Base-by-base conservation (phyloP, 495 filamentous ascomycete species). In the Tricharina praecox region DNA sequence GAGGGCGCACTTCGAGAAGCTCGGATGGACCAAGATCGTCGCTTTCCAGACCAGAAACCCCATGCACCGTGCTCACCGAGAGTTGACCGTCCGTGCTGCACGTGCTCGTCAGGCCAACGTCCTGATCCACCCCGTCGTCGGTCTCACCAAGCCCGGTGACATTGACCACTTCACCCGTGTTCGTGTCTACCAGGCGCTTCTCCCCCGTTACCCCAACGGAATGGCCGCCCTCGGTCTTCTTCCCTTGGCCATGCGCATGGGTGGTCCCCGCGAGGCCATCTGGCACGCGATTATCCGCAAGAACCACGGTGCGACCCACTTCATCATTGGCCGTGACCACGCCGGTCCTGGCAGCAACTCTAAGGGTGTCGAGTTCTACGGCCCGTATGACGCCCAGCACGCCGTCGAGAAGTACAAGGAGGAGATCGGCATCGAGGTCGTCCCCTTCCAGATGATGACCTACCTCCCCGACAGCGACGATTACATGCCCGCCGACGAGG, bases 271-370 rank as follows among this genome's bases (percentile, higher is more conserved):
- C 54, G 90, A 97, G 72, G 90, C 90, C 53, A 86, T 97, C 68
- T 97, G 90, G 90, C 90, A 97, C 71, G 90, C 90, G 53, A 96
- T 97, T 60, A 97, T 97, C 73, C 85, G 90, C 58, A 97, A 96
- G 76, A 97, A 97, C 68, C 85, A 94, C 68, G 90, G 90, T 53
- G 85, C 88, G 30, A 96, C 92, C 11, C 90, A 97, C 74, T 97
- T 97, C 75, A 97, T 97, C 59, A 87, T 97, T 47, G 90, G 90
- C 23, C 83, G 90, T 67, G 90, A 97, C 64, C 90, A 97, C 64
- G 90, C 90, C 55, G 90, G 90, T 45, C 90, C 90, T 23, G 90
- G 90, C 54, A 90, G 85, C 70, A 96, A 96, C 75, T 85, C 79
- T 69, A 80, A 85, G 68, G 92, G 92, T 23, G 75, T 82, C 53